Evolutionary conservation across 2,329 filamentous ascomycete species (phyloP).

Genomic region (Verticillium albo-atrum): DNA sequence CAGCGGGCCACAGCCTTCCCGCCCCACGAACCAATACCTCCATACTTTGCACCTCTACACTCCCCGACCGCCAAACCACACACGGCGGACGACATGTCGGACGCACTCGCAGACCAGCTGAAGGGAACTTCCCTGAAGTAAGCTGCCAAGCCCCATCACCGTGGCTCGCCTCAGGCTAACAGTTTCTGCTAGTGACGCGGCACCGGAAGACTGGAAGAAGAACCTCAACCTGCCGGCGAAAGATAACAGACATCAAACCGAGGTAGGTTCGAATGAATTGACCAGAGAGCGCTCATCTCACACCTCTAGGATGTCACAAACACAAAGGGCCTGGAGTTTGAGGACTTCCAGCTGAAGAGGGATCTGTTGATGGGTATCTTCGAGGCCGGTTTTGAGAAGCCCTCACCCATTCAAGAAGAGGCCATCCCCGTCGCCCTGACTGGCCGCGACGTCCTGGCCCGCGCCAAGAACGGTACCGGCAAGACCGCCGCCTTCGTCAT

Average conservation of each 20-base stretch:
- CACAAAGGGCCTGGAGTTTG: constrained; percentile 95
- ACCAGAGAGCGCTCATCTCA: background rate
- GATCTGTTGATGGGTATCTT: constrained; percentile 99
- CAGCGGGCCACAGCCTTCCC: background rate
- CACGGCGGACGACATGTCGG: constrained; percentile 29
- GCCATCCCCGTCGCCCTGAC: constrained; percentile 95
- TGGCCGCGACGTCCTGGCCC: constrained; percentile 88
- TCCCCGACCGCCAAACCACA: background rate
- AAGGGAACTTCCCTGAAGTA: constrained; percentile 37
- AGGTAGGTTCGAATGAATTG: constrained; percentile 44
- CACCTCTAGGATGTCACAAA: constrained; percentile 84
- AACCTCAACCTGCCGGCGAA: constrained; percentile 66
- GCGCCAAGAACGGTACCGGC: constrained; percentile 97
- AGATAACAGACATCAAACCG: constrained; percentile 76
- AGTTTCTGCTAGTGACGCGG: constrained; percentile 39
- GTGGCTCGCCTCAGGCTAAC: constrained; percentile 23
- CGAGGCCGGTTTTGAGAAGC: constrained; percentile 97
- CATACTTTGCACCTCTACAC: background rate
- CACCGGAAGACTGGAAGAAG: constrained; percentile 68
- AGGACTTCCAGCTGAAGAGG: constrained; percentile 92
- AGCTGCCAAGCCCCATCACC: constrained; percentile 7
- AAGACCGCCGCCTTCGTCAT: constrained; percentile 99
- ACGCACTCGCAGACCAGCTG: constrained; percentile 41
- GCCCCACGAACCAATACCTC: background rate
- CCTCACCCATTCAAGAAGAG: constrained; percentile 98